A percentile compares a stretch with the other conserved stretches of the same genome.
These are phyloP conservation scores for Hypoxylon sp. DNA, from an alignment of 2,329 filamentous ascomycete species.

Conservation along the genomic window DNA sequence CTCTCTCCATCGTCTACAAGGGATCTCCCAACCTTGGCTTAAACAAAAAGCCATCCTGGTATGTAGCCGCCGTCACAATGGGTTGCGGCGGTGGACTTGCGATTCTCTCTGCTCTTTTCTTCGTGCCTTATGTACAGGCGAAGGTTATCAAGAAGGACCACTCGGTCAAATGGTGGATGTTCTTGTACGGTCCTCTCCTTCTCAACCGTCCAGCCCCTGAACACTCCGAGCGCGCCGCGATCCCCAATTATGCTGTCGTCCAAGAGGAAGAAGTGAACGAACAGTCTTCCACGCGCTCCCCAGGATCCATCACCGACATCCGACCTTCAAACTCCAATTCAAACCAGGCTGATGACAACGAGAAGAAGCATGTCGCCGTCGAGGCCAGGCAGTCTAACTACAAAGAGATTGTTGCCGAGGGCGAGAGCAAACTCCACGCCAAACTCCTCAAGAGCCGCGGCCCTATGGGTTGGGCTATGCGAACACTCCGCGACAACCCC, in stretches of 20 bases:
- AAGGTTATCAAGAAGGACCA: constrained; percentile 75
- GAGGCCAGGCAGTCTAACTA: constrained; percentile 66
- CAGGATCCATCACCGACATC: constrained; percentile 46
- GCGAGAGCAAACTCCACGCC: constrained; percentile 66
- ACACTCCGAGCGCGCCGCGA: constrained; percentile 61
- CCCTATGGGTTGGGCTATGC: constrained; percentile 85
- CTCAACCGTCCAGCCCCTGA: constrained; percentile 65
- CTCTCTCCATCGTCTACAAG: constrained; percentile 82
- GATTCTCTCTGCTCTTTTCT: constrained; percentile 71
- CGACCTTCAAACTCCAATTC: constrained; percentile 38
- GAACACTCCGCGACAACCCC: constrained; percentile 76
- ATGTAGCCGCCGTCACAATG: constrained; percentile 71
- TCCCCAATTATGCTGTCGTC: constrained; percentile 81
- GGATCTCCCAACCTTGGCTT: constrained; percentile 74
- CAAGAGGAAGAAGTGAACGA: constrained; percentile 70
- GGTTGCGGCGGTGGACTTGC: constrained; percentile 69
- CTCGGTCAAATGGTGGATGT: constrained; percentile 69
- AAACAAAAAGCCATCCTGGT: constrained; percentile 72
- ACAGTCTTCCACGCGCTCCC: constrained; percentile 45
- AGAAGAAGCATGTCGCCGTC: constrained; percentile 54
- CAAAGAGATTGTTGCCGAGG: constrained; percentile 67
- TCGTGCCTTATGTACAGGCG: constrained; percentile 74
- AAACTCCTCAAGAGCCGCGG: constrained; percentile 69
- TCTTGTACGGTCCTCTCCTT: constrained; percentile 70
- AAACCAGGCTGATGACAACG: constrained; percentile 47